phyloP scores from a whole-genome alignment of 2,329 filamentous ascomycete species.

The Alternaria viburni region DNA sequence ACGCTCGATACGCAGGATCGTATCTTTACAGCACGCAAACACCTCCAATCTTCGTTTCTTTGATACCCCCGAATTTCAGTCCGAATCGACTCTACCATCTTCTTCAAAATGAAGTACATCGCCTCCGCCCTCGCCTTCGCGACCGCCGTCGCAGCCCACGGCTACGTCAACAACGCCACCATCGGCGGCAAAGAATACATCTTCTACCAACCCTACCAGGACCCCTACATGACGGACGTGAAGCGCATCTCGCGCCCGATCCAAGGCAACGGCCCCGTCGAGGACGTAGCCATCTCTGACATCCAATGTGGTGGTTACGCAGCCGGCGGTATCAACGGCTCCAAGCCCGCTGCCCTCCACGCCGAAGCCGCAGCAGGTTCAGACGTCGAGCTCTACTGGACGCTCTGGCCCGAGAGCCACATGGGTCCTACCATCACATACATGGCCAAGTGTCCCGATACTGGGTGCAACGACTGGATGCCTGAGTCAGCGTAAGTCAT shows the following conservation, averaged over 20 bases:
- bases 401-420: slow-evolving; percentile 57
- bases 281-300: slow-evolving; percentile 60
- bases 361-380: slow-evolving; percentile 62
- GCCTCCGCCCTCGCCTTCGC: slow-evolving; percentile 34
- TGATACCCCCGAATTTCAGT: not conserved
- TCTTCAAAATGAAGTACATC: slow-evolving; percentile 41
- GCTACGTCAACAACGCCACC: slow-evolving; percentile 46
- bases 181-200: slow-evolving; percentile 40
- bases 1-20: slow-evolving; percentile 13
- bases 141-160: slow-evolving; percentile 41
- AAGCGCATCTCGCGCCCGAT: slow-evolving; percentile 64
- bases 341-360: slow-evolving; percentile 60
- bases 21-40: not conserved
- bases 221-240: slow-evolving; percentile 40
- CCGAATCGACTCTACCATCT: not conserved
- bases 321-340: slow-evolving; percentile 58
- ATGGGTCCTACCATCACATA: slow-evolving; percentile 65
- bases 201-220: slow-evolving; percentile 46
- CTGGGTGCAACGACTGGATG: slow-evolving; percentile 57
- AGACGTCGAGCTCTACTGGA: slow-evolving; percentile 63
- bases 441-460: slow-evolving; percentile 64
- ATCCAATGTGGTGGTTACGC: slow-evolving; percentile 64
- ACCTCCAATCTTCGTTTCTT: slow-evolving; percentile 5
- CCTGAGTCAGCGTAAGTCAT: slow-evolving; percentile 53
- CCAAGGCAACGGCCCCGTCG: slow-evolving; percentile 64